These are phyloP conservation scores for Calonectria henricotiae DNA, from an alignment of 2,329 filamentous ascomycete species.

Conservation along the genomic window DNA sequence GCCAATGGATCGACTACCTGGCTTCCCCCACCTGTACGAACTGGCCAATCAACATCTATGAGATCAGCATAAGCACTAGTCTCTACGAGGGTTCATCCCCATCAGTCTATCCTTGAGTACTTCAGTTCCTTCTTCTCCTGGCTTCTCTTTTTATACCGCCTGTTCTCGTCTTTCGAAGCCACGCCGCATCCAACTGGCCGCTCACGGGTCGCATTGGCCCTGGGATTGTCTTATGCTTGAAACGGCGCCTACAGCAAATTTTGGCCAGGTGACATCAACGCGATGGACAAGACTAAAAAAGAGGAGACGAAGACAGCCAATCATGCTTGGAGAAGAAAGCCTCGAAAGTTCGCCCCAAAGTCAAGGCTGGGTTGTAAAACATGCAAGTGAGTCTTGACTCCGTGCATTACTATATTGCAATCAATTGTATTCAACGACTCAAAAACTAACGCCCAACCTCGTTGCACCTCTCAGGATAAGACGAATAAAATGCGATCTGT, in stretches of 20 bases:
- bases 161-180: background rate
- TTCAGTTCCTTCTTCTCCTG: background rate
- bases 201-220: background rate
- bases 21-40: conserved; percentile 17
- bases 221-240: background rate
- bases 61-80: conserved; percentile 14
- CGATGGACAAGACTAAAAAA: conserved; percentile 32
- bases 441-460: conserved; percentile 39
- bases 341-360: conserved; percentile 60
- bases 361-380: conserved; percentile 60
- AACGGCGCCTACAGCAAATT: background rate
- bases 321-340: conserved; percentile 59
- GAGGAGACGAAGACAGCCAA: conserved; percentile 46
- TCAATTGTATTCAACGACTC: conserved; percentile 32
- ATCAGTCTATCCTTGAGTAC: background rate
- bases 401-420: conserved; percentile 1
- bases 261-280: conserved; percentile 1
- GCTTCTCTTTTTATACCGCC: conserved; percentile 4
- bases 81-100: background rate
- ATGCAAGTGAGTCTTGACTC: conserved; percentile 58
- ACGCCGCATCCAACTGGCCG: background rate
- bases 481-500: conserved; percentile 59
- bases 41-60: conserved; percentile 46
- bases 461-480: conserved; percentile 53
- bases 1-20: background rate